phyloP scores from a whole-genome alignment of 495 filamentous ascomycete genomes.

The Tuber brumale region DNA sequence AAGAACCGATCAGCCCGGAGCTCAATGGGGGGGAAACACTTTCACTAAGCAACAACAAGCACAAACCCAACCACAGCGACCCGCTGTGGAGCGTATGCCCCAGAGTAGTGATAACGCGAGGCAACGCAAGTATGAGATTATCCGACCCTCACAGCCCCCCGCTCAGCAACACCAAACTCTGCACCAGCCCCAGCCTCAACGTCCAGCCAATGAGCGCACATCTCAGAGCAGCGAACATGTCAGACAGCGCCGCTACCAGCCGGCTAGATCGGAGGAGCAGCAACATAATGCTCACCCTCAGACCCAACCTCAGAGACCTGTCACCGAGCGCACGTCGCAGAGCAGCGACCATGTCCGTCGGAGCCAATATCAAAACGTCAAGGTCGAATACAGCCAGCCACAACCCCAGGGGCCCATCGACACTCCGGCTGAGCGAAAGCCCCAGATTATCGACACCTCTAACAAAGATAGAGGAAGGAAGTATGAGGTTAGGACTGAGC shows the following conservation, averaged over 20 bases:
- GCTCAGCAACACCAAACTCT: slow-evolving; percentile 28
- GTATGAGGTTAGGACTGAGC: slow-evolving; percentile 31
- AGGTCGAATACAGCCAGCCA: neutral
- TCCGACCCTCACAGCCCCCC: slow-evolving; percentile 21
- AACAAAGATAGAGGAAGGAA: slow-evolving; percentile 5
- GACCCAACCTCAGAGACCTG: slow-evolving; percentile 12
- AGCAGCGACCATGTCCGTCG: slow-evolving; percentile 24
- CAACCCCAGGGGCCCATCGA: neutral
- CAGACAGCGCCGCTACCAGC: slow-evolving; percentile 30
- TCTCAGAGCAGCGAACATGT: slow-evolving; percentile 29
- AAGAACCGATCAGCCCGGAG: slow-evolving; percentile 25
- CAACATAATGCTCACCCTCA: slow-evolving; percentile 17
- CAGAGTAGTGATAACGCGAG: neutral
- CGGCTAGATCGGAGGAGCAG: slow-evolving; percentile 28
- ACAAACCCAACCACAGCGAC: neutral
- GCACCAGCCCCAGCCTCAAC: slow-evolving; percentile 28
- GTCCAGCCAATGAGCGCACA: slow-evolving; percentile 24
- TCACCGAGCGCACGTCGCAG: slow-evolving; percentile 23
- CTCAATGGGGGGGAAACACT: slow-evolving; percentile 32
- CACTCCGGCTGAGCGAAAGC: neutral
- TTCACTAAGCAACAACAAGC: slow-evolving; percentile 16
- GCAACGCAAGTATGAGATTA: slow-evolving; percentile 22
- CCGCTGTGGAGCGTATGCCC: neutral
- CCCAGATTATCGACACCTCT: neutral
- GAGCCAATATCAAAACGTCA: slow-evolving; percentile 10